Conservation (phyloP, 2,329 filamentous ascomycete species). For the Colletotrichum liaoningense region DNA sequence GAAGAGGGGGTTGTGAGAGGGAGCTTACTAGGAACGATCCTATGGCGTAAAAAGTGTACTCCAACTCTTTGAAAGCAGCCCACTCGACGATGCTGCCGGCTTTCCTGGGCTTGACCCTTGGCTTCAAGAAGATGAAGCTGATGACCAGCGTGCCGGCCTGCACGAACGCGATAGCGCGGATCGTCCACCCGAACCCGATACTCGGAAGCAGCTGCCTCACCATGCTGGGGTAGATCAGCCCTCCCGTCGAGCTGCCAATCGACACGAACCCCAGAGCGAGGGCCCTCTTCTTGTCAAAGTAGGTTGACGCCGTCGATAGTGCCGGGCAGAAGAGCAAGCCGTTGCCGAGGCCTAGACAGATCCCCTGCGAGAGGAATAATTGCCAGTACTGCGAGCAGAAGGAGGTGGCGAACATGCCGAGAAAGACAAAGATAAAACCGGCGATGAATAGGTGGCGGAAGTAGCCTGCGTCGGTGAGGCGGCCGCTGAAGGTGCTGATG, state of each 20-base stretch:
- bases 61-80: conserved; percentile 56
- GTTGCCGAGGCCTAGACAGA: conserved; percentile 66
- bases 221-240: conserved; percentile 65
- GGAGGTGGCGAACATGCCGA: conserved; percentile 61
- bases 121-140: conserved; percentile 52
- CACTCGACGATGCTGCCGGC: conserved; percentile 56
- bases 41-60: conserved; percentile 55
- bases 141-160: conserved; percentile 55
- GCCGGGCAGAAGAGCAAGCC: conserved; percentile 74
- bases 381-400: conserved; percentile 64
- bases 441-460: conserved; percentile 55
- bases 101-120: conserved; percentile 54
- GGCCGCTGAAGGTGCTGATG: conserved; percentile 64
- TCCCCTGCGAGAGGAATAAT: conserved; percentile 64
- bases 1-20: not conserved
- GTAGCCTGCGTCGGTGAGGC: conserved; percentile 65
- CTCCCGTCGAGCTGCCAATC: conserved; percentile 69
- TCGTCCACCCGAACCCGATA: conserved; percentile 70
- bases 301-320: conserved; percentile 74
- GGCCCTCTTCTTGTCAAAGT: conserved; percentile 68
- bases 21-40: conserved; percentile 43
- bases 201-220: conserved; percentile 66
- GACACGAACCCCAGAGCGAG: conserved; percentile 72
- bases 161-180: conserved; percentile 71
- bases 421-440: conserved; percentile 54